Evolutionary conservation across 1,284 basidiomycete species (phyloP).

Genomic region (Takashimella tepidaria): DNA sequence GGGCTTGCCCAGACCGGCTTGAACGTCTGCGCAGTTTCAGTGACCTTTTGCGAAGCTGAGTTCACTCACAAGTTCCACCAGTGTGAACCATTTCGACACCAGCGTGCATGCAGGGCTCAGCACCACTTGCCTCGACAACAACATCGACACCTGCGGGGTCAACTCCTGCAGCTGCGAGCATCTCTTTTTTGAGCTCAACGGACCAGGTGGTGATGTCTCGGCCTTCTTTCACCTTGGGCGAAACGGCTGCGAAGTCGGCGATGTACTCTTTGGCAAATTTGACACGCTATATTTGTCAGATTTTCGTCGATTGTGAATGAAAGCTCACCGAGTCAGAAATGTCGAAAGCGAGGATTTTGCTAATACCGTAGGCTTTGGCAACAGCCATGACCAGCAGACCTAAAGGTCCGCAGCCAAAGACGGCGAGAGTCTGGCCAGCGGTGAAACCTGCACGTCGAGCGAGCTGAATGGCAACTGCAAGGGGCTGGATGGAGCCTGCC

Average conservation of each 20-base stretch:
- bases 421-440: conserved; percentile 59
- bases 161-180: conserved; percentile 45
- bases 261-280: conserved; percentile 79
- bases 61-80: conserved; percentile 47
- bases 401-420: conserved; percentile 86
- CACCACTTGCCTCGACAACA: conserved; percentile 56
- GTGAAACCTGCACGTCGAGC: conserved; percentile 17
- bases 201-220: neutral
- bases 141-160: conserved; percentile 52
- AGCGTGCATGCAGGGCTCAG: conserved; percentile 58
- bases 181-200: conserved; percentile 27
- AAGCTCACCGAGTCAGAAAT: conserved; percentile 3
- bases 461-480: conserved; percentile 76
- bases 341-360: conserved; percentile 68
- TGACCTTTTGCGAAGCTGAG: too few species aligned
- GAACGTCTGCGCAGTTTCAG: conserved; percentile 26
- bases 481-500: conserved; percentile 52
- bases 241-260: conserved; percentile 53
- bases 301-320: conserved; percentile 50
- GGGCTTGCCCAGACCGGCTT: conserved; percentile 24
- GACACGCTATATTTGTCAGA: conserved; percentile 65
- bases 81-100: conserved; percentile 55
- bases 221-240: conserved; percentile 3
- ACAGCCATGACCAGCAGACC: conserved; percentile 87
- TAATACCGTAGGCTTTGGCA: conserved; percentile 76